Conservation (phyloP, 2,329 filamentous ascomycete genomes). For the Ophiostoma sp. region DNA sequence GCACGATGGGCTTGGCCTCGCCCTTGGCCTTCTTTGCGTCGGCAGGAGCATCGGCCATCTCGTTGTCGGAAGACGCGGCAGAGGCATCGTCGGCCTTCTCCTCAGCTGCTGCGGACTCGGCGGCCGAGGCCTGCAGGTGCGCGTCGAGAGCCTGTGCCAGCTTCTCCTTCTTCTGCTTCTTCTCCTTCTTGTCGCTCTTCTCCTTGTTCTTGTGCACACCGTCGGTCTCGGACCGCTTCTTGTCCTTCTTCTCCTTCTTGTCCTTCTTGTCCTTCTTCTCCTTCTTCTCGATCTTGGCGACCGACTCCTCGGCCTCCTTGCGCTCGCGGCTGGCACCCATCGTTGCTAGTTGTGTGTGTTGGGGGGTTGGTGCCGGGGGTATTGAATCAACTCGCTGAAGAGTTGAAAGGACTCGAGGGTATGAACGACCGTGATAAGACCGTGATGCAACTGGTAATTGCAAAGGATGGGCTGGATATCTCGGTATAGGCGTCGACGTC, state of each 20-base stretch:
- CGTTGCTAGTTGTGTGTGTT: not conserved
- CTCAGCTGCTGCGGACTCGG: constrained; percentile 44
- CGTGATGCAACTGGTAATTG: not conserved
- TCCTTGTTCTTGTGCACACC: constrained; percentile 49
- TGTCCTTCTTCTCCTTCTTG: constrained; percentile 55
- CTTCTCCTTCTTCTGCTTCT: constrained; percentile 72
- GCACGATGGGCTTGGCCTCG: constrained; percentile 31
- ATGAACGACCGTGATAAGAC: not conserved
- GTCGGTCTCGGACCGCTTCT: constrained; percentile 50
- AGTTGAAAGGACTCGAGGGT: not conserved
- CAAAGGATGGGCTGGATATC: not conserved
- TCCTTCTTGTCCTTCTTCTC: constrained; percentile 31
- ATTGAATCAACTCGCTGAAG: not conserved
- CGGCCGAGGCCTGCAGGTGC: constrained; percentile 43
- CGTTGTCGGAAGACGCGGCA: constrained; percentile 37
- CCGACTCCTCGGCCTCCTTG: constrained; percentile 27
- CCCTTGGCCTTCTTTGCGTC: constrained; percentile 29
- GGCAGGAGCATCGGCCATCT: constrained; percentile 34
- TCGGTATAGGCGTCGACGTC: not conserved
- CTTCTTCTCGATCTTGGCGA: constrained; percentile 23
- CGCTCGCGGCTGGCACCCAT: constrained; percentile 26
- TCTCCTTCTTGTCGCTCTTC: constrained; percentile 58
- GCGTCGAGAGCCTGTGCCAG: constrained; percentile 59
- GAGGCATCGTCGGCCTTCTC: constrained; percentile 30
- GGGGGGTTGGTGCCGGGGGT: not conserved